A percentile compares a stretch with the other conserved stretches of the same genome.
Evolutionary conservation across 2,329 filamentous ascomycete genomes (phyloP).

Genomic region (Diaporthe sp.): DNA sequence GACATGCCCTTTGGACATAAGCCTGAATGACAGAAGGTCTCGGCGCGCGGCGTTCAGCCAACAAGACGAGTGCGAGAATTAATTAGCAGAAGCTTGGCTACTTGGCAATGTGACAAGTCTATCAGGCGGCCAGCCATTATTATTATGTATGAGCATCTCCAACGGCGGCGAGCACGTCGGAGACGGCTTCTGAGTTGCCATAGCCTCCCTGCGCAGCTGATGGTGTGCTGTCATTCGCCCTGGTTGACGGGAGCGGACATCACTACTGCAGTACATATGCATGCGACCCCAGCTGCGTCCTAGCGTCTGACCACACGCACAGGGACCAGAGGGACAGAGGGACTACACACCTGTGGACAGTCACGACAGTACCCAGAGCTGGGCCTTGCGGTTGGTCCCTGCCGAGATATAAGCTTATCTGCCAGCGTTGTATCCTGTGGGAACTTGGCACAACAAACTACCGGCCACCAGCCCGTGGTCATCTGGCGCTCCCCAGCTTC

Average conservation of each 20-base stretch:
- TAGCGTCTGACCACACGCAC: slow-evolving; percentile 1
- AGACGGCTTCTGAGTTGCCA: neutral
- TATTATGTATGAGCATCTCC: neutral
- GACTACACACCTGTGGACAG: too few relatives aligned
- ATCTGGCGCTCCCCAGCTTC: slow-evolving; percentile 17
- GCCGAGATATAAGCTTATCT: slow-evolving; percentile 31
- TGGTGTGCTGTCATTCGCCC: slow-evolving; percentile 17
- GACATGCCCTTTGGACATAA: slow-evolving; percentile 19
- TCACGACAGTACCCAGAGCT: neutral
- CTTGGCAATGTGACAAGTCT: slow-evolving; percentile 27
- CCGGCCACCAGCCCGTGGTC: slow-evolving; percentile 8
- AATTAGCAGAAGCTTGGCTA: slow-evolving; percentile 21
- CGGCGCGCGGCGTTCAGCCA: slow-evolving; percentile 5
- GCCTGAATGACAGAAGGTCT: slow-evolving; percentile 20
- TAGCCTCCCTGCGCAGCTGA: slow-evolving; percentile 2
- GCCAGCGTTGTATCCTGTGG: neutral
- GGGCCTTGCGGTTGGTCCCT: slow-evolving; percentile 20
- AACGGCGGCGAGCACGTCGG: slow-evolving; percentile 21
- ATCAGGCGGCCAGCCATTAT: slow-evolving; percentile 4
- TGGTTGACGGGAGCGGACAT: neutral
- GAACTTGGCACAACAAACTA: slow-evolving; percentile 6
- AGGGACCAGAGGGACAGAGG: too few relatives aligned
- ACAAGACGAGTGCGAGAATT: neutral
- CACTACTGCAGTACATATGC: neutral
- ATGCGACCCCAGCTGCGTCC: slow-evolving; percentile 9